Conservation (phyloP, 306 rosid genomes). For the Pyrus pyrifolia region DNA sequence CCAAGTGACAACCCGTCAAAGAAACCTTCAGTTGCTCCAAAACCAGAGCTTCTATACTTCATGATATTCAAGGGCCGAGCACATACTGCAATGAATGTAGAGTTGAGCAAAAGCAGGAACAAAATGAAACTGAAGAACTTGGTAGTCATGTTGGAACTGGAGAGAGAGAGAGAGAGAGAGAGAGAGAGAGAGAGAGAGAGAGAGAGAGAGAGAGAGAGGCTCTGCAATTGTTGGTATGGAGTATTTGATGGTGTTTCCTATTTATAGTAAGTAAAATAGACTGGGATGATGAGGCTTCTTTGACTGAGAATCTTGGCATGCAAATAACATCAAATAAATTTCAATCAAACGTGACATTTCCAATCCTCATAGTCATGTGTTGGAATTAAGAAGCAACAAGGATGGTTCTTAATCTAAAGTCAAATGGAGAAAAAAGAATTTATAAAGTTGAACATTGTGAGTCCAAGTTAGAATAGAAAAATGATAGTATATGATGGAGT, state of each 20-base stretch:
- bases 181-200: not conserved
- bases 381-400: slow-evolving; percentile 6
- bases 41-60: slow-evolving; percentile 1
- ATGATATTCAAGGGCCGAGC: slow-evolving; percentile 43
- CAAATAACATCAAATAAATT: not conserved
- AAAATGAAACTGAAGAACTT: slow-evolving; percentile 7
- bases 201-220: not conserved
- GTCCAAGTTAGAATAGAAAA: slow-evolving; percentile 14
- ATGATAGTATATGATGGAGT: not conserved
- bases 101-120: slow-evolving; percentile 19
- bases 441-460: not conserved
- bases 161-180: not conserved
- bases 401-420: slow-evolving; percentile 1
- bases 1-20: slow-evolving; percentile 39
- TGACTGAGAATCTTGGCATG: not conserved
- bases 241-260: not conserved
- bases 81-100: slow-evolving; percentile 16
- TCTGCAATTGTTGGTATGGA: not conserved
- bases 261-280: slow-evolving; percentile 6
- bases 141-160: slow-evolving; percentile 10
- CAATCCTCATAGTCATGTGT: not conserved
- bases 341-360: slow-evolving; percentile 9
- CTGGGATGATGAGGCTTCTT: not conserved
- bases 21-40: slow-evolving; percentile 20
- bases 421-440: not conserved